Percentiles rank a stretch among this genome's conserved stretches.
These are phyloP conservation scores for Parmelia sp. DNA, from an alignment of 495 filamentous ascomycete genomes.

Conservation along the genomic window DNA sequence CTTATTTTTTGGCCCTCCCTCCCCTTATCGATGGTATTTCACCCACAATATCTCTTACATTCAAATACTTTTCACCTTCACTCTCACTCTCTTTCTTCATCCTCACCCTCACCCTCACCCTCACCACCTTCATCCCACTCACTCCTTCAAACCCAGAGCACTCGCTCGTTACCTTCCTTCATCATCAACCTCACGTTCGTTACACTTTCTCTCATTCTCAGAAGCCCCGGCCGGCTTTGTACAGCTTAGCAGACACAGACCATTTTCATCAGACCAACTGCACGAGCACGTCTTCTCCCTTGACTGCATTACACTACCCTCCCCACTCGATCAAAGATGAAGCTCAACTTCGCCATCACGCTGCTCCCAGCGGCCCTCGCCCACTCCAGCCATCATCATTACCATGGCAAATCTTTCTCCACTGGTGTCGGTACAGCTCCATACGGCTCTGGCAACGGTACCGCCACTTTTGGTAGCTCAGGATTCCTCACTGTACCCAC, in stretches of 20 bases:
- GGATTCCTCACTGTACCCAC: not conserved
- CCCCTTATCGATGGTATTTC: conserved; percentile 3
- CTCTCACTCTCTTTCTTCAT: not conserved
- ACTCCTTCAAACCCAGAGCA: conserved; percentile 1
- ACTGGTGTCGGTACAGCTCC: not conserved
- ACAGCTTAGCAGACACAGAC: not conserved
- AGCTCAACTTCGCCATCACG: conserved; percentile 9
- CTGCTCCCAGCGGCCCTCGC: conserved; percentile 11
- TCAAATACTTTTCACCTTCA: not conserved
- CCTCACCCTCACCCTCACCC: not conserved
- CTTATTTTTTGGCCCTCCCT: not conserved
- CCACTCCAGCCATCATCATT: not conserved
- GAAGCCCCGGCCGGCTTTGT: not conserved
- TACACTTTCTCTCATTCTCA: not conserved
- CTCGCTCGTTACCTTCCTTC: conserved; percentile 6
- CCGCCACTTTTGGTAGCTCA: conserved; percentile 3
- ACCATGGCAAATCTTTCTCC: not conserved
- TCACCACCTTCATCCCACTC: too few species aligned
- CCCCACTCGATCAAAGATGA: conserved; percentile 5
- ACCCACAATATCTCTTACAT: not conserved
- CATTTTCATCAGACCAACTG: not conserved
- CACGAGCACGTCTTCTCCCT: not conserved
- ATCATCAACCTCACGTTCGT: not conserved
- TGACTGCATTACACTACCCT: not conserved
- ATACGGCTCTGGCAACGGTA: conserved; percentile 7